Percentiles rank a stretch among this genome's conserved stretches.
Conservation (phyloP, 2,329 filamentous ascomycete genomes). For the Iodosphaeria phyllophila region DNA sequence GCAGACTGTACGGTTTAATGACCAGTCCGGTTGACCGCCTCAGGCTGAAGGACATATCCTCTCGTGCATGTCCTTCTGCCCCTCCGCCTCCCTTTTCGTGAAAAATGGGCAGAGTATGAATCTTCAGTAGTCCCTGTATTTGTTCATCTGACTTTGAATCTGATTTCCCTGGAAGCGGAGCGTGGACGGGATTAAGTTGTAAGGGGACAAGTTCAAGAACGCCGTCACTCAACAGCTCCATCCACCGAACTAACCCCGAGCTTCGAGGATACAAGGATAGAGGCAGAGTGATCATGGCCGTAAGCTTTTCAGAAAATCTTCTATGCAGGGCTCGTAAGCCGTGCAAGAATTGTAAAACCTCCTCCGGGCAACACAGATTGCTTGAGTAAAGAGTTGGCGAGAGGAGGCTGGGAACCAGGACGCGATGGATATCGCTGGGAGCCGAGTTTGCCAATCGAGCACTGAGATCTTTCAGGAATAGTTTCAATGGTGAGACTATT, state of each 20-base stretch:
- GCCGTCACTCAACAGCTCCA: slow-evolving; percentile 69
- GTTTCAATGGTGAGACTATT: slow-evolving; percentile 34
- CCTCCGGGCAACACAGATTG: slow-evolving; percentile 46
- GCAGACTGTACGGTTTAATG: slow-evolving; percentile 76
- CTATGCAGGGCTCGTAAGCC: slow-evolving; percentile 57
- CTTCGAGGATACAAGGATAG: slow-evolving; percentile 61
- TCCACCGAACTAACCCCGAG: slow-evolving; percentile 64
- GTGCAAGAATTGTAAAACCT: slow-evolving; percentile 68
- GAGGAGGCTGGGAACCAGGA: slow-evolving; percentile 70
- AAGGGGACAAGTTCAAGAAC: slow-evolving; percentile 70
- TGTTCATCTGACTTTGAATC: slow-evolving; percentile 43
- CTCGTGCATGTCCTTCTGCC: slow-evolving; percentile 46
- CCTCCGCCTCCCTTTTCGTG: slow-evolving; percentile 78
- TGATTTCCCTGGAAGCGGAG: slow-evolving; percentile 32
- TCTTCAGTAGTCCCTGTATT: slow-evolving; percentile 68
- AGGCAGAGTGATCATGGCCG: slow-evolving; percentile 59
- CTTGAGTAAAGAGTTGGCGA: slow-evolving; percentile 72
- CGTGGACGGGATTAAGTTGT: slow-evolving; percentile 31
- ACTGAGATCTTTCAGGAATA: slow-evolving; percentile 41
- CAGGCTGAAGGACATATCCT: slow-evolving; percentile 81
- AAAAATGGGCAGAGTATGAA: slow-evolving; percentile 67
- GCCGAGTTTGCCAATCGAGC: slow-evolving; percentile 36
- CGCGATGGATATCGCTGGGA: slow-evolving; percentile 49
- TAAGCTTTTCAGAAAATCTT: slow-evolving; percentile 43
- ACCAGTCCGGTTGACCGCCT: slow-evolving; percentile 64